Base-by-base conservation (phyloP, 306 rosid genomes). In the Quercus bicolor region DNA sequence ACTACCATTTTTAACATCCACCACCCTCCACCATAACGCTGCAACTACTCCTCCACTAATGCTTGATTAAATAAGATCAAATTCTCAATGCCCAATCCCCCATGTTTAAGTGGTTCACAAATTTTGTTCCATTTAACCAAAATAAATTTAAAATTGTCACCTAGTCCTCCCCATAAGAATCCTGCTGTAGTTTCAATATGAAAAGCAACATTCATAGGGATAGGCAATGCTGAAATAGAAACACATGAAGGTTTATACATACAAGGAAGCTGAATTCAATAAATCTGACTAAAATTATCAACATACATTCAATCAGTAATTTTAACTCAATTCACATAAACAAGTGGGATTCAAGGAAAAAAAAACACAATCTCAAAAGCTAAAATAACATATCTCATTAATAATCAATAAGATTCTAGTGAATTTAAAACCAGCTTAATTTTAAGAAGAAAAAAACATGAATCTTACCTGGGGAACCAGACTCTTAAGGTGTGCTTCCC, bases 401-500 rank as follows among this genome's bases (percentile, higher is more conserved):
- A 33, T 34, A 16, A 33, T 34, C 72, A 19, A 9, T 34, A 10
- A 1, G 52, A 24, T 21, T 33, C 40, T 16, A 62, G 5, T 20
- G 54, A 5, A 19, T 79, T 1, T 9, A 20, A 12, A 23, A 23
- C 45, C 57, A 10, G 60, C 55, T 75, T 70, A 64, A 56, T 23
- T 48, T 64, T 16, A 23, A 56, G 53, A 53, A 76, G 69, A 56
- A 62, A 76, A 65, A 55, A 26, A 75, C 68, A 77, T 45, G 70
- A 56, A 74, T 66, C 13, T 55, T 83, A 95, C 99, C 91, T 95
- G 94, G 28, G 99, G 97, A 81, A 95, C 88, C 62, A 93, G 91
- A 86, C 98, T 93, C 90, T 93, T 93, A n/a, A 95, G 85, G 86
- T 93, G 96, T 15, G 9, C 81, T 86, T 86, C 97, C 99, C 99